Percentiles rank a stretch among this genome's conserved stretches.
These are phyloP conservation scores for Phytopythium montanum DNA, from an alignment of 352 stramenopile genomes.

Conservation along the genomic window DNA sequence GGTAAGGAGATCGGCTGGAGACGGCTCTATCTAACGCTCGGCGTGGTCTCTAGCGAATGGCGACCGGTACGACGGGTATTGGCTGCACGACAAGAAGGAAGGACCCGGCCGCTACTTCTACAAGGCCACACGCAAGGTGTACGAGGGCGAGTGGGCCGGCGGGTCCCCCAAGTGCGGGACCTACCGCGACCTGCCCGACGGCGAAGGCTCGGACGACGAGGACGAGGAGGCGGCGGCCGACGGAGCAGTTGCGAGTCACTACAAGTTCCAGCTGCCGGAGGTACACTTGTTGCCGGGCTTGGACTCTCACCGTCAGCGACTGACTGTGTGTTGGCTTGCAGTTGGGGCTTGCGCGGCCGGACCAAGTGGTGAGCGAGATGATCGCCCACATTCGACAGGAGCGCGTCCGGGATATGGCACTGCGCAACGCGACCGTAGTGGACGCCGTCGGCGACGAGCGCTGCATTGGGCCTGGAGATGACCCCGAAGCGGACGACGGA, in stretches of 20 bases:
- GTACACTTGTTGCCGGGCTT: conserved; percentile 5
- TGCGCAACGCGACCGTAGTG: conserved; percentile 14
- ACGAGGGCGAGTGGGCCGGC: conserved; percentile 89
- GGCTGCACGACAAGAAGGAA: conserved; percentile 88
- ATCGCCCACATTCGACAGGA: conserved; percentile 69
- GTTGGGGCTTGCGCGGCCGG: conserved; percentile 65
- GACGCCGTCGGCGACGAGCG: conserved; percentile 1
- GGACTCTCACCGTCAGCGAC: neutral
- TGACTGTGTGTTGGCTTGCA: conserved; percentile 9
- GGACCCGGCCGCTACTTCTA: conserved; percentile 82
- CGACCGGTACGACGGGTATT: conserved; percentile 85
- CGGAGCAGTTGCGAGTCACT: conserved; percentile 13
- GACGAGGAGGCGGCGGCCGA: conserved; percentile 4
- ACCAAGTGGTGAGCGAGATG: conserved; percentile 73
- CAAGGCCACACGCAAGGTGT: conserved; percentile 77
- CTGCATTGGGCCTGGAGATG: conserved; percentile 4
- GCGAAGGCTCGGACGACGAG: conserved; percentile 27
- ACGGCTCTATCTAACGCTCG: conserved; percentile 1
- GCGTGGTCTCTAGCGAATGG: conserved; percentile 51
- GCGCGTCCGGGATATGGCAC: conserved; percentile 44
- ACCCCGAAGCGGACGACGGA: conserved; percentile 10
- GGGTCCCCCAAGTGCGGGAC: conserved; percentile 72
- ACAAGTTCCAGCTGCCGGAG: conserved; percentile 65
- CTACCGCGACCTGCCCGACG: conserved; percentile 41
- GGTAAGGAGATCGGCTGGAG: neutral